Percentiles rank a stretch among this genome's conserved stretches.
These are phyloP conservation scores for Emergomyces orientalis DNA, from an alignment of 2,329 filamentous ascomycete genomes.

Conservation along the genomic window DNA sequence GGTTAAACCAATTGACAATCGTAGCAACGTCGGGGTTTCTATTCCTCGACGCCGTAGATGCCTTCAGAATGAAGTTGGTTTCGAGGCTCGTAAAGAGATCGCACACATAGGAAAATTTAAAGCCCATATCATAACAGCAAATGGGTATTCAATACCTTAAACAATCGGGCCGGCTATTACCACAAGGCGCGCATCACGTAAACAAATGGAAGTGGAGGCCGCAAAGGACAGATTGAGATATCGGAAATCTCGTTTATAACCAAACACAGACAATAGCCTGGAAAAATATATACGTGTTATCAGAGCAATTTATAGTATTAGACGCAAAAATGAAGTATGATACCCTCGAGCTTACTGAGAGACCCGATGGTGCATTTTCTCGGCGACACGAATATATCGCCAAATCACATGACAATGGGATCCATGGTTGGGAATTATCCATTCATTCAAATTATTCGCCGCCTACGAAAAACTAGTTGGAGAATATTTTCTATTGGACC, in stretches of 20 bases:
- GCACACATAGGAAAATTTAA: constrained; percentile 60
- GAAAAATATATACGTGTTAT: neutral
- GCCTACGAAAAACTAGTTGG: neutral
- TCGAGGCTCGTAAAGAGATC: constrained; percentile 63
- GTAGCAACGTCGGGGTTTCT: constrained; percentile 33
- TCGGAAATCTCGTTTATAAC: neutral
- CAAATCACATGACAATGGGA: neutral
- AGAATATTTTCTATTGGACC: neutral
- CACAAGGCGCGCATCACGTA: neutral
- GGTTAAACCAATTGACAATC: constrained; percentile 59
- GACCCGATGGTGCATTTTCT: neutral
- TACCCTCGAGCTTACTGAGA: neutral
- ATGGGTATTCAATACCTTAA: constrained; percentile 5
- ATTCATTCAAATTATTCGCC: neutral
- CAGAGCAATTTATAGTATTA: neutral
- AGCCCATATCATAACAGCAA: constrained; percentile 29
- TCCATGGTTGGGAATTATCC: neutral
- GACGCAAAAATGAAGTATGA: neutral
- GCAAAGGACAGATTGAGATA: neutral
- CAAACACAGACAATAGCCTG: neutral
- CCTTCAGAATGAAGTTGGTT: constrained; percentile 32
- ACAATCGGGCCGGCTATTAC: neutral
- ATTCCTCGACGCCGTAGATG: constrained; percentile 22
- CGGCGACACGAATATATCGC: neutral
- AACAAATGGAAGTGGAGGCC: neutral